Evolutionary conservation across 2,329 filamentous ascomycete species (phyloP).

Genomic region (Aspergillus phoenicis): DNA sequence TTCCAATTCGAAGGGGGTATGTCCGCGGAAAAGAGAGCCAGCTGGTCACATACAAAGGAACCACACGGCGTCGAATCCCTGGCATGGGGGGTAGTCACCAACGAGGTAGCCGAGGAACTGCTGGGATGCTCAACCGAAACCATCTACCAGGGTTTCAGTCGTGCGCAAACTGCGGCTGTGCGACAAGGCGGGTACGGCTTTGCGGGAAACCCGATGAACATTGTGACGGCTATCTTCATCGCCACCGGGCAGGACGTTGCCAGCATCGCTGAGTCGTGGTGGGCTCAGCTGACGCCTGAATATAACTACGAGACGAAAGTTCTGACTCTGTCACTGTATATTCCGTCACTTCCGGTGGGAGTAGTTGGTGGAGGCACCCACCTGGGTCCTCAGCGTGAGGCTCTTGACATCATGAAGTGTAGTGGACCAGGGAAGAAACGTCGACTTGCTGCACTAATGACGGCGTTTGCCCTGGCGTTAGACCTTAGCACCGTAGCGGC

Average conservation of each 20-base stretch:
- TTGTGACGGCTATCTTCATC: slow-evolving; percentile 28
- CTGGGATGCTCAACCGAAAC: slow-evolving; percentile 19
- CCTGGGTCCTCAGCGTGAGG: slow-evolving; percentile 29
- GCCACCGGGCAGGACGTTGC: slow-evolving; percentile 29
- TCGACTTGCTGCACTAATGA: slow-evolving; percentile 29
- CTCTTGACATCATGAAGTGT: slow-evolving; percentile 28
- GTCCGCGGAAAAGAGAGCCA: slow-evolving; percentile 30
- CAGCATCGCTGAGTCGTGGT: slow-evolving; percentile 23
- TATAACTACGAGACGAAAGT: slow-evolving; percentile 23
- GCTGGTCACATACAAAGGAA: slow-evolving; percentile 24
- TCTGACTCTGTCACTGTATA: slow-evolving; percentile 25
- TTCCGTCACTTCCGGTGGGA: slow-evolving; percentile 30
- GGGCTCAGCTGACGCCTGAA: slow-evolving; percentile 25
- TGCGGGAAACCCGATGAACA: slow-evolving; percentile 22
- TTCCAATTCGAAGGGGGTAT: slow-evolving; percentile 26
- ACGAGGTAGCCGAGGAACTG: slow-evolving; percentile 18
- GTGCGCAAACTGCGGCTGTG: slow-evolving; percentile 19
- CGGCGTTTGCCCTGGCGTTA: slow-evolving; percentile 29
- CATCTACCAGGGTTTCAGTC: slow-evolving; percentile 9
- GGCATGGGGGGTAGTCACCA: slow-evolving; percentile 27
- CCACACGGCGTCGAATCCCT: slow-evolving; percentile 29
- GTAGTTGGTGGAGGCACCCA: slow-evolving; percentile 29
- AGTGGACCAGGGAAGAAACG: slow-evolving; percentile 24
- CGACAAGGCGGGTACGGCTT: slow-evolving; percentile 22
- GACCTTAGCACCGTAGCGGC: slow-evolving; percentile 28